Percentiles rank a stretch among this genome's conserved stretches.
Conservation (phyloP, 1,284 basidiomycete species). For the Boletus hoseneyae region DNA sequence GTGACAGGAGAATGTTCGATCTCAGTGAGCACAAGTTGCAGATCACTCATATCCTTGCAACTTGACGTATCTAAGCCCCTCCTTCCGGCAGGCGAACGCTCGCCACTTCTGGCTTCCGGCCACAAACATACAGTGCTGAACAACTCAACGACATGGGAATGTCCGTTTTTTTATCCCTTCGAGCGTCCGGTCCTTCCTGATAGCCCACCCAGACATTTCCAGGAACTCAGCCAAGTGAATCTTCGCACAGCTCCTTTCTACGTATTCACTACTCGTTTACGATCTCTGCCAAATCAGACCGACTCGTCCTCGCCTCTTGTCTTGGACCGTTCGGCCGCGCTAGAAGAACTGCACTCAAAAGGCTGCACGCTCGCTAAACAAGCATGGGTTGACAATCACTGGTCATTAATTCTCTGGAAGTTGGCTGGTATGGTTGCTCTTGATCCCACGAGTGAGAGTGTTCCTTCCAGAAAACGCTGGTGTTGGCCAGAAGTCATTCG, state of each 20-base stretch:
- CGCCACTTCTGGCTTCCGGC: constrained; percentile 49
- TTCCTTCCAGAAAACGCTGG: constrained; percentile 59
- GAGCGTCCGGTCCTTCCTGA: constrained; percentile 12
- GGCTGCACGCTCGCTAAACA: constrained; percentile 65
- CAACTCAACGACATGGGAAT: constrained; percentile 60
- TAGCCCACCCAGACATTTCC: constrained; percentile 41
- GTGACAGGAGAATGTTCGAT: constrained; percentile 38
- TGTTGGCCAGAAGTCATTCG: constrained; percentile 74
- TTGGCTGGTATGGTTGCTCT: constrained; percentile 78
- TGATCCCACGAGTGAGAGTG: constrained; percentile 58
- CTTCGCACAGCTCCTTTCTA: constrained; percentile 61
- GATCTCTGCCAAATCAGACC: constrained; percentile 21
- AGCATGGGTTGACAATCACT: constrained; percentile 91
- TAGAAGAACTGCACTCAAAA: constrained; percentile 46
- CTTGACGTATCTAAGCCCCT: constrained; percentile 34
- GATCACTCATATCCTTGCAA: neutral
- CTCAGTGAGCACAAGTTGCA: constrained; percentile 41
- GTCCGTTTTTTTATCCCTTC: constrained; percentile 36
- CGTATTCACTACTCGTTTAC: constrained; percentile 48
- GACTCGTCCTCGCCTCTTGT: constrained; percentile 21
- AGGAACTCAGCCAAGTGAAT: constrained; percentile 58
- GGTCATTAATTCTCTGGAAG: constrained; percentile 92
- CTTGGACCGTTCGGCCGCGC: constrained; percentile 53
- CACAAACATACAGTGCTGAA: constrained; percentile 48
- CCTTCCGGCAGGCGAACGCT: constrained; percentile 44